Evolutionary conservation across 306 rosid species (phyloP), one percentile per base, ranked within the genome.

Genomic region (Trifolium pratense): DNA sequence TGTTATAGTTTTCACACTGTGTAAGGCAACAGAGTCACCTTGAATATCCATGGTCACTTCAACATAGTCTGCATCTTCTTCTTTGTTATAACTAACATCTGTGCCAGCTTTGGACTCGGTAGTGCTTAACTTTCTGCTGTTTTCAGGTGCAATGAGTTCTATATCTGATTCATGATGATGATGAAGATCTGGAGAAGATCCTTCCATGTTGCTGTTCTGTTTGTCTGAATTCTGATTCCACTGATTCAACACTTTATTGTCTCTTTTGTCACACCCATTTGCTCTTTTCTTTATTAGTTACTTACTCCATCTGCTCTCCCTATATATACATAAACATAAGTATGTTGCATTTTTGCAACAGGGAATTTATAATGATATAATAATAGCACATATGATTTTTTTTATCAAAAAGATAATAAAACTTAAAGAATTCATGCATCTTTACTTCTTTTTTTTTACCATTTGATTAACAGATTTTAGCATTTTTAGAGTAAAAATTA

Each of bases 31-130:
- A 26, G 88, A 76, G 10, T 40, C 79, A 37, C 84, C 83, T 73
- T 81, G 74, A 31, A 81, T 66, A 10, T 81, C 90, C 90, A 86
- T 76, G 31, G 80, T 84, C 57, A 79, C 80, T 70, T 86, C 86
- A 65, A 86, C 87, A n/a, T 57, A 75, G 37, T 60, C 64, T 75
- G 11, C 79, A 18, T 72, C 77, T 8, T 63, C 82, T 6, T 53
- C 72, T 70, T 75, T 84, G 55, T 40, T 51, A 57, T 51, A 61
- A 1, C n/a, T 75, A 48, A 31, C 39, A 73, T 74, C 64, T 69
- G 10, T 73, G 60, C 9, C 70, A 31, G 57, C 32, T 9, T 73
- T 77, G 14, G 78, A 74, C 51, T 74, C 86, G 18, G 83, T 9
- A 74, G 37, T 39, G 1, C 49, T 66, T 26, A 66, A 57, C 51